Conservation (phyloP, 257 asterid species). For the Jacaranda copaia region DNA sequence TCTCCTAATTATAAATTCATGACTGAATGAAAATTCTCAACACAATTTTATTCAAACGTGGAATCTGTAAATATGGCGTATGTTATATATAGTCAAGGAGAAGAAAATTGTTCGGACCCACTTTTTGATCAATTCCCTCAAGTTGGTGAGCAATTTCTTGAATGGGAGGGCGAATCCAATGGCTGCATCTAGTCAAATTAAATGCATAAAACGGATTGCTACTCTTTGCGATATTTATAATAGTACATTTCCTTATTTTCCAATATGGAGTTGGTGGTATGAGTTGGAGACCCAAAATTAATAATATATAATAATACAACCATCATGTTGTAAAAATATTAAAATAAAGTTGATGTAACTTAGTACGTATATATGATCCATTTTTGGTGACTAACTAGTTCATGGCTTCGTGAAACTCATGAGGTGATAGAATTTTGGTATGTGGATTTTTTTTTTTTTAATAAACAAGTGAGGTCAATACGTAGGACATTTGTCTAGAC, state of each 20-base stretch:
- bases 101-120: constrained; percentile 30
- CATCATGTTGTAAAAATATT: no score
- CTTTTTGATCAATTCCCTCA: constrained; percentile 13
- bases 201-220: not conserved
- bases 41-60: constrained; percentile 21
- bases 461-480: no score
- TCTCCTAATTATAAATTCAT: not conserved
- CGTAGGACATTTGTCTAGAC: no score
- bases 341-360: no score
- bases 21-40: not conserved
- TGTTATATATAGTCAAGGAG: not conserved
- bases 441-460: no score
- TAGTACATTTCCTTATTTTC: not conserved
- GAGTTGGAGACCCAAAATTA: constrained; percentile 14
- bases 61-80: constrained; percentile 13
- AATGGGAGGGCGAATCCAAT: constrained; percentile 24
- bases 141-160: constrained; percentile 42
- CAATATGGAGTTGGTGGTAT: constrained; percentile 32
- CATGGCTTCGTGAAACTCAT: no score
- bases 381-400: no score
- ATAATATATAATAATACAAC: not conserved
- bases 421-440: no score
- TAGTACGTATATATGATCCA: no score
- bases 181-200: constrained; percentile 13
- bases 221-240: not conserved